Percentiles rank a stretch among this genome's conserved stretches.
phyloP scores from a whole-genome alignment of 2,329 filamentous ascomycete genomes.

The Fusarium gaditjirri region DNA sequence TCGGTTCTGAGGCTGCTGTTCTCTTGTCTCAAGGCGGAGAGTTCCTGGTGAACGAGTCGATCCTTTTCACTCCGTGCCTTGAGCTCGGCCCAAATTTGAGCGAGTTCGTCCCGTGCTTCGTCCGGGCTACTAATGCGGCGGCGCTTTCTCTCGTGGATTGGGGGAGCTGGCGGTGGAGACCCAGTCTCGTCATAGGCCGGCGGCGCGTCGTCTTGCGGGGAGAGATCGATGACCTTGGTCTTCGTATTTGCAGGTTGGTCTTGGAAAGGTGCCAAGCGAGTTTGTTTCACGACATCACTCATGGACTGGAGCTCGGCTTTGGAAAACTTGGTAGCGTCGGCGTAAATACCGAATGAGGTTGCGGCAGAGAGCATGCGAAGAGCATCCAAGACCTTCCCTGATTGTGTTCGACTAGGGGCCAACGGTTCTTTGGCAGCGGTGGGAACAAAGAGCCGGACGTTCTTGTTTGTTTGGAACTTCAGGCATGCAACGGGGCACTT shows the following conservation, averaged over 20 bases:
- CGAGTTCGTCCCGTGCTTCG: background rate
- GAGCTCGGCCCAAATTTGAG: conserved; percentile 5
- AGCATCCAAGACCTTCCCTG: conserved; percentile 23
- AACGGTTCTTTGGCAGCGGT: background rate
- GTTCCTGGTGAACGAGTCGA: conserved; percentile 3
- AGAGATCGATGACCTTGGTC: conserved; percentile 14
- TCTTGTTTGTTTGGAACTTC: background rate
- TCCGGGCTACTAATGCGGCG: conserved; percentile 4
- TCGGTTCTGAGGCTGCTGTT: background rate
- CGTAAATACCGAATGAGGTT: conserved; percentile 17
- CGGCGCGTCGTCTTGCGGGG: conserved; percentile 1
- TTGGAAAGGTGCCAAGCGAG: background rate
- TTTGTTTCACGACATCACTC: conserved; percentile 5
- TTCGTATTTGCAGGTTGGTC: background rate
- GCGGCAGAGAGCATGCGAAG: conserved; percentile 8
- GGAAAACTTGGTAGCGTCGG: conserved; percentile 16
- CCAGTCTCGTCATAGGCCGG: conserved; percentile 12
- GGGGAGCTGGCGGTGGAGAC: conserved; percentile 1
- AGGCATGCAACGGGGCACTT: background rate
- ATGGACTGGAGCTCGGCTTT: conserved; percentile 21
- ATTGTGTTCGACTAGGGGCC: conserved; percentile 17
- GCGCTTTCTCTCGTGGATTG: conserved; percentile 12
- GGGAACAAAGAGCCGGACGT: background rate
- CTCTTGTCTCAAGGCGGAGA: background rate
- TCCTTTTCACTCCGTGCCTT: conserved; percentile 15